phyloP scores from a whole-genome alignment of 257 asterid genomes.

The Agastache rugosa region DNA sequence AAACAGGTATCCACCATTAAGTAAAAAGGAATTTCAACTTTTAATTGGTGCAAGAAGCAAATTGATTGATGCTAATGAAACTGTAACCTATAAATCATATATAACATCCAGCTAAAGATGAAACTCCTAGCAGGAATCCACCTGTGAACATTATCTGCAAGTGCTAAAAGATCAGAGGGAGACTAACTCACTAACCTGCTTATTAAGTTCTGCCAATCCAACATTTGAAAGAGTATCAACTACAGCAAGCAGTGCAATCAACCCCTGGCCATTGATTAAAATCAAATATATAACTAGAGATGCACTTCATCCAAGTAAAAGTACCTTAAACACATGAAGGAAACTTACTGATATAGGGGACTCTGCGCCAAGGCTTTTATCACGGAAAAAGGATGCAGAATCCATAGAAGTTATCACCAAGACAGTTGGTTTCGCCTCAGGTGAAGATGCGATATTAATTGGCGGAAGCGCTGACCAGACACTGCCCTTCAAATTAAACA shows the following conservation, averaged over 20 bases:
- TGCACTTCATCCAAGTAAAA: conserved; percentile 27
- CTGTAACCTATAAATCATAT: conserved; percentile 13
- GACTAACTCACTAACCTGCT: conserved; percentile 86
- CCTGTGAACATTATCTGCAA: conserved; percentile 16
- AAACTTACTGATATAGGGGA: conserved; percentile 93
- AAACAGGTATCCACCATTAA: not conserved
- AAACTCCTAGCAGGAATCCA: conserved; percentile 25
- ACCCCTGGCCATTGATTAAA: conserved; percentile 59
- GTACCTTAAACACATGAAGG: conserved; percentile 14
- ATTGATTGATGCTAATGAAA: conserved; percentile 8
- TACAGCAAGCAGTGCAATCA: conserved; percentile 89
- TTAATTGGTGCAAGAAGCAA: conserved; percentile 15
- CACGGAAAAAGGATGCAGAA: conserved; percentile 95
- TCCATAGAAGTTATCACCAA: conserved; percentile 89
- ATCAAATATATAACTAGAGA: conserved; percentile 20
- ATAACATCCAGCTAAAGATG: conserved; percentile 9
- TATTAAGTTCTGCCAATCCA: conserved; percentile 65
- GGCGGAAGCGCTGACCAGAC: conserved; percentile 99
- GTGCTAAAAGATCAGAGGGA: conserved; percentile 17
- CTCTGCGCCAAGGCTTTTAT: conserved; percentile 91
- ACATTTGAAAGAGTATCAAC: conserved; percentile 87
- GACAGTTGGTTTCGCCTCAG: conserved; percentile 65
- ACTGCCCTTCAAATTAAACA: conserved; percentile 89
- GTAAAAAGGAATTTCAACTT: conserved; percentile 6
- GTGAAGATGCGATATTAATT: conserved; percentile 53